These are phyloP conservation scores for Coemansia sp. DNA, from an alignment of 192 early-diverging fungal species.

Conservation along the genomic window DNA sequence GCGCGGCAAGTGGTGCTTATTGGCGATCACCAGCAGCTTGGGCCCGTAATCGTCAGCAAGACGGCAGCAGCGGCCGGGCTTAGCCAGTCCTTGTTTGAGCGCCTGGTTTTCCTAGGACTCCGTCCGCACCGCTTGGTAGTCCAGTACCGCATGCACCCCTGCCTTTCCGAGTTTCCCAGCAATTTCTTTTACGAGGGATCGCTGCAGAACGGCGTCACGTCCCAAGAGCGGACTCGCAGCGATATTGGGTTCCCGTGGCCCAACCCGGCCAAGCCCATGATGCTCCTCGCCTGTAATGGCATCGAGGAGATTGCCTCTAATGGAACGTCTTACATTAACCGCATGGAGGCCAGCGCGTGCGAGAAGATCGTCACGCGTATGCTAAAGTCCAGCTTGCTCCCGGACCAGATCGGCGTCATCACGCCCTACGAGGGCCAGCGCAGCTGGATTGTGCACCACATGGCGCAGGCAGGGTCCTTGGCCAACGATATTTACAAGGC, in stretches of 20 bases:
- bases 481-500: constrained; percentile 97
- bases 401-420: constrained; percentile 95
- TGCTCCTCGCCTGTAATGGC: constrained; percentile 91
- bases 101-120: constrained; percentile 88
- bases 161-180: constrained; percentile 96
- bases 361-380: constrained; percentile 97
- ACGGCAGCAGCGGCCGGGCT: constrained; percentile 93
- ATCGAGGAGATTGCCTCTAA: constrained; percentile 96
- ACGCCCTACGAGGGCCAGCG: constrained; percentile 99
- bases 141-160: constrained; percentile 99
- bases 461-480: constrained; percentile 91
- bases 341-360: constrained; percentile 94
- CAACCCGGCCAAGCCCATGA: constrained; percentile 89
- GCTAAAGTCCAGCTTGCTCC: constrained; percentile 81
- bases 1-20: constrained; percentile 96
- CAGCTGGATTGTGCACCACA: constrained; percentile 92
- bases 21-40: constrained; percentile 98
- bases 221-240: constrained; percentile 84
- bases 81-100: constrained; percentile 96
- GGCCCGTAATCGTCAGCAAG: constrained; percentile 98
- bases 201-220: constrained; percentile 95
- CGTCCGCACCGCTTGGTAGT: constrained; percentile 96
- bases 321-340: constrained; percentile 97
- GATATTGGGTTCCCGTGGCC: constrained; percentile 98
- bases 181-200: constrained; percentile 99